Evolutionary conservation across 2,329 filamentous ascomycete genomes (phyloP).

Genomic region (Pestalotiopsis fici): DNA sequence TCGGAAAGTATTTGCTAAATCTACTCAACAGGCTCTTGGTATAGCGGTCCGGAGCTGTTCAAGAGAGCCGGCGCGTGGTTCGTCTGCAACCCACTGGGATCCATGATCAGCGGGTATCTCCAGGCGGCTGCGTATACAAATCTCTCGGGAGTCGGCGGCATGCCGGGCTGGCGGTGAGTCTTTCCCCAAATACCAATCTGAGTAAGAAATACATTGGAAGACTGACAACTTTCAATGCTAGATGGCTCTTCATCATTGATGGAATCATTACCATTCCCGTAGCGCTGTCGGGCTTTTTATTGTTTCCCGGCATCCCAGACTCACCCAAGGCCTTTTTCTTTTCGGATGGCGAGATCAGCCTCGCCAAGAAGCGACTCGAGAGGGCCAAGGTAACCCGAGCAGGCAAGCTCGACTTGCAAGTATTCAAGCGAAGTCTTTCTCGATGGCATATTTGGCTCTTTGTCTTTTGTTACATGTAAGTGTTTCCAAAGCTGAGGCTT

Average conservation of each 20-base stretch:
- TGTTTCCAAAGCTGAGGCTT: neutral
- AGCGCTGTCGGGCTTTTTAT: slow-evolving; percentile 48
- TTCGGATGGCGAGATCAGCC: slow-evolving; percentile 31
- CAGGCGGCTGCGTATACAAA: slow-evolving; percentile 23
- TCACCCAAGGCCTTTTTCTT: slow-evolving; percentile 38
- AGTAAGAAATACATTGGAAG: too few relatives aligned
- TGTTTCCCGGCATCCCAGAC: slow-evolving; percentile 43
- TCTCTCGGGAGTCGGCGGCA: slow-evolving; percentile 15
- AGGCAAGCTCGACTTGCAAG: slow-evolving; percentile 39
- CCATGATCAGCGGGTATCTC: slow-evolving; percentile 33
- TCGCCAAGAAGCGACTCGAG: slow-evolving; percentile 35
- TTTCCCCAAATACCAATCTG: neutral
- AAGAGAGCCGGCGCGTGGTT: slow-evolving; percentile 30
- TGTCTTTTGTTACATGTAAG: slow-evolving; percentile 48
- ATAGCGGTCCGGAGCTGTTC: slow-evolving; percentile 27
- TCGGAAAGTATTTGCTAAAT: neutral
- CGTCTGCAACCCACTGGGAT: slow-evolving; percentile 26
- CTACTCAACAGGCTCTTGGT: slow-evolving; percentile 22
- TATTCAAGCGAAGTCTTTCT: slow-evolving; percentile 44
- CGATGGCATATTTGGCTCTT: slow-evolving; percentile 56
- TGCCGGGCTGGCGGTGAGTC: slow-evolving; percentile 21
- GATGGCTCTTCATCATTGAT: slow-evolving; percentile 56
- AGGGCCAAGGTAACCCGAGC: slow-evolving; percentile 33
- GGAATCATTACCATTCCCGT: slow-evolving; percentile 56
- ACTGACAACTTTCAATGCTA: neutral